These are phyloP conservation scores for Gilbertella persicaria DNA, from an alignment of 371 early-diverging fungal species.

Conservation along the genomic window DNA sequence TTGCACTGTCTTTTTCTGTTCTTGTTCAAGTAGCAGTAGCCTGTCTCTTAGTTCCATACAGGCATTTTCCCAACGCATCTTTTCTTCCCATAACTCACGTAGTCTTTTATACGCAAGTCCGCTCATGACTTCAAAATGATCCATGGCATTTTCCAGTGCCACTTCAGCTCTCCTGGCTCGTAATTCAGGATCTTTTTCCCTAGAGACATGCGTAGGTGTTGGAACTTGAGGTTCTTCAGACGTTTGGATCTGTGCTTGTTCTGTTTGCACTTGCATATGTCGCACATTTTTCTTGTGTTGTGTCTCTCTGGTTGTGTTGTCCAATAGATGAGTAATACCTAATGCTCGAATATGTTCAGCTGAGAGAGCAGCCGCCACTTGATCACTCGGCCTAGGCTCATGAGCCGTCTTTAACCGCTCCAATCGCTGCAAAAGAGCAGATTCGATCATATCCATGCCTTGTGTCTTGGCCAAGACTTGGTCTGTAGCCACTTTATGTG, in stretches of 20 bases:
- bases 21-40: constrained; percentile 23
- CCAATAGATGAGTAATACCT: constrained; percentile 30
- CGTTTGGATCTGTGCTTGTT: neutral
- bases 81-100: constrained; percentile 58
- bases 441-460: constrained; percentile 32
- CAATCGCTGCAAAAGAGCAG: constrained; percentile 34
- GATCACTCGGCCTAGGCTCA: constrained; percentile 37
- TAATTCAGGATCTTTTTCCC: constrained; percentile 31
- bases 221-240: constrained; percentile 7
- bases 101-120: constrained; percentile 61
- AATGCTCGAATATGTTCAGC: constrained; percentile 44
- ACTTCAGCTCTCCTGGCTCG: constrained; percentile 37
- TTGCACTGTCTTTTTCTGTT: neutral
- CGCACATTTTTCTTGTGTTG: constrained; percentile 22
- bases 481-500: constrained; percentile 14
- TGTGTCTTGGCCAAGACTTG: constrained; percentile 7
- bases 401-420: constrained; percentile 30
- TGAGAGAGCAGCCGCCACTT: constrained; percentile 35
- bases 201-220: constrained; percentile 26
- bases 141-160: constrained; percentile 56
- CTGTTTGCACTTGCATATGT: constrained; percentile 49
- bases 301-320: constrained; percentile 12
- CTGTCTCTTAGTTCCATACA: constrained; percentile 42
- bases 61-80: constrained; percentile 47
- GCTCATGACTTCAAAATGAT: constrained; percentile 59